Conservation (phyloP, 768 basidiomycete genomes). For the Chalciporus chontae region DNA sequence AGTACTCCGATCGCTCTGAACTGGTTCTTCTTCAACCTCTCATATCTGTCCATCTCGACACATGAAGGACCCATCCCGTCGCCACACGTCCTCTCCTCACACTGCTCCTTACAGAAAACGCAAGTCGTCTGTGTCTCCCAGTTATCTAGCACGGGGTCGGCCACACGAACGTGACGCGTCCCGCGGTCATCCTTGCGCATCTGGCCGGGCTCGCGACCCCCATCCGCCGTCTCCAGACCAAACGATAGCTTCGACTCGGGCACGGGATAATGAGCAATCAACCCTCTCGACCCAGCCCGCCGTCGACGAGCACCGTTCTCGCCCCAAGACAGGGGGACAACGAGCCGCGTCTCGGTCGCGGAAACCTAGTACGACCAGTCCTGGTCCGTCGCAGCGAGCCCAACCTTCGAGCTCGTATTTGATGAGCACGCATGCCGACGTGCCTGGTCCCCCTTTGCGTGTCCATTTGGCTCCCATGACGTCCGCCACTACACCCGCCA, state of each 20-base stretch:
- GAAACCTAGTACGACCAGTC: not conserved
- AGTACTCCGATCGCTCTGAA: not conserved
- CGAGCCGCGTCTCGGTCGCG: slow-evolving; percentile 2
- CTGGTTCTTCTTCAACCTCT: slow-evolving; percentile 6
- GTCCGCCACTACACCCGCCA: not conserved
- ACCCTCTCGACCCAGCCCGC: not conserved
- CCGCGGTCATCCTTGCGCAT: not conserved
- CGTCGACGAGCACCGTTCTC: slow-evolving; percentile 2
- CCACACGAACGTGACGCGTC: slow-evolving; percentile 9
- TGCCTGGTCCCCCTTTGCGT: slow-evolving; percentile 2
- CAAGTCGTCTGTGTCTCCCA: slow-evolving; percentile 8
- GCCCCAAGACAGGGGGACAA: slow-evolving; percentile 6
- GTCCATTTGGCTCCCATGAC: slow-evolving; percentile 12
- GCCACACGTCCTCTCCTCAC: slow-evolving; percentile 4
- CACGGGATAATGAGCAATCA: slow-evolving; percentile 6
- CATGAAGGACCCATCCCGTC: slow-evolving; percentile 27
- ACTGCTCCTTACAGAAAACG: slow-evolving; percentile 20
- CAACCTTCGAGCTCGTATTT: slow-evolving; percentile 4
- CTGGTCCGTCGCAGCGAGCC: slow-evolving; percentile 4
- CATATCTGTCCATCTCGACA: slow-evolving; percentile 10
- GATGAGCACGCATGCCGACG: slow-evolving; percentile 9
- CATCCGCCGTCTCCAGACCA: slow-evolving; percentile 4
- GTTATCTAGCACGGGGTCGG: slow-evolving; percentile 9
- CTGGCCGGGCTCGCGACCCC: not conserved
- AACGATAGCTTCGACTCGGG: slow-evolving; percentile 1